Evolutionary conservation across 495 filamentous ascomycete species (phyloP).

Genomic region (Xylaria palmicola): DNA sequence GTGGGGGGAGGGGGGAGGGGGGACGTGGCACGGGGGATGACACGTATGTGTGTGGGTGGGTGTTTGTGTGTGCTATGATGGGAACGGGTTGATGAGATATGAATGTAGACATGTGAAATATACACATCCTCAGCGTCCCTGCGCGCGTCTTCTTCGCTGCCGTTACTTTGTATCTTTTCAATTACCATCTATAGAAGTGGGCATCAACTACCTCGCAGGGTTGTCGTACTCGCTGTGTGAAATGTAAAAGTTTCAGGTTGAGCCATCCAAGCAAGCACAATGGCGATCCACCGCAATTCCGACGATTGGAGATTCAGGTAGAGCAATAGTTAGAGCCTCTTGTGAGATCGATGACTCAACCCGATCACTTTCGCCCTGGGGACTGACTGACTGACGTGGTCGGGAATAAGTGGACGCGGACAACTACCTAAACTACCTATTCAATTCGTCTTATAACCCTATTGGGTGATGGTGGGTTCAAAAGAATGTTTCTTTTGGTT

Average conservation of each 20-base stretch:
- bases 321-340: not conserved
- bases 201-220: too few species aligned
- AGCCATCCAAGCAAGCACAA: not conserved
- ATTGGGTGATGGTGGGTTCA: too few species aligned
- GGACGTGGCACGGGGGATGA: too few species aligned
- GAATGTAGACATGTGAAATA: not conserved
- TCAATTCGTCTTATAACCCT: too few species aligned
- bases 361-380: not conserved
- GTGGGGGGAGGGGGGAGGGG: not conserved
- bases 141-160: not conserved
- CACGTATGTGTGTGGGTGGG: too few species aligned
- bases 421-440: too few species aligned
- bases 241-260: not conserved
- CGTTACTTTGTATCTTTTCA: not conserved
- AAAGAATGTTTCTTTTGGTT: too few species aligned
- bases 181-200: too few species aligned
- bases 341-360: slow-evolving; percentile 10
- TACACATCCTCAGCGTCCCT: not conserved
- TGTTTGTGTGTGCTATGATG: not conserved
- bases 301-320: slow-evolving; percentile 3
- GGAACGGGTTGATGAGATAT: not conserved
- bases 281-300: not conserved
- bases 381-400: too few species aligned
- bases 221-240: not conserved
- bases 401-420: not conserved